Conservation (phyloP, 192 early-diverging fungal species). For the Mortierella alpina region DNA sequence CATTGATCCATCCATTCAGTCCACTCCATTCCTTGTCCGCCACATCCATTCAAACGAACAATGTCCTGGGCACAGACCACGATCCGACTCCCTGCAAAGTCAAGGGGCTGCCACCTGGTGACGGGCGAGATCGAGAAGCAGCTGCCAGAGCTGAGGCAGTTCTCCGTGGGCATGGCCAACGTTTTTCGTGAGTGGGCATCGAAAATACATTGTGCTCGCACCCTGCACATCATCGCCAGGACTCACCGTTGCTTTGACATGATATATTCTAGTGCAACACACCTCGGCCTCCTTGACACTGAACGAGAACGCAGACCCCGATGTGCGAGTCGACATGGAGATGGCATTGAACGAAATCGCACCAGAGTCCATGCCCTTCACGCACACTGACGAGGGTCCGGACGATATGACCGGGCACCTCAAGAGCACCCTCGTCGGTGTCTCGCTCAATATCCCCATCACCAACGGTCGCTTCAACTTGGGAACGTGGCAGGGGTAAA, state of each 20-base stretch:
- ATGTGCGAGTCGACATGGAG: constrained; percentile 85
- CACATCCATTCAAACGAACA: constrained; percentile 1
- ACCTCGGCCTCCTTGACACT: constrained; percentile 90
- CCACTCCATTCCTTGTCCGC: not conserved
- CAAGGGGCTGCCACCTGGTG: constrained; percentile 83
- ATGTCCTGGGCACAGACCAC: constrained; percentile 78
- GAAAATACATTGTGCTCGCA: too few species aligned
- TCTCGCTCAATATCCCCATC: constrained; percentile 88
- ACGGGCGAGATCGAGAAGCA: constrained; percentile 74
- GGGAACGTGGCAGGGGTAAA: constrained; percentile 88
- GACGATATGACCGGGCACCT: constrained; percentile 95
- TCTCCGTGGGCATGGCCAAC: constrained; percentile 85
- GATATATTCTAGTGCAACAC: constrained; percentile 75
- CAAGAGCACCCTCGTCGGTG: constrained; percentile 85
- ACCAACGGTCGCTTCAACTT: constrained; percentile 79
- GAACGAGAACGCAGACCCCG: constrained; percentile 88
- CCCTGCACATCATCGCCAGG: too few species aligned
- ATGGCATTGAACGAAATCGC: constrained; percentile 87
- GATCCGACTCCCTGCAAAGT: constrained; percentile 66
- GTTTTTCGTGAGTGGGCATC: constrained; percentile 70
- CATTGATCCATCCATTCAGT: not conserved
- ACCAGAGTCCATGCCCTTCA: constrained; percentile 81
- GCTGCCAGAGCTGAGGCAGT: constrained; percentile 72
- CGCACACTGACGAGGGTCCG: constrained; percentile 87
- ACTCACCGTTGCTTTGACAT: not conserved